Base-by-base conservation (phyloP, 73 alveolate species). In the Tetrahymena thermophila region DNA sequence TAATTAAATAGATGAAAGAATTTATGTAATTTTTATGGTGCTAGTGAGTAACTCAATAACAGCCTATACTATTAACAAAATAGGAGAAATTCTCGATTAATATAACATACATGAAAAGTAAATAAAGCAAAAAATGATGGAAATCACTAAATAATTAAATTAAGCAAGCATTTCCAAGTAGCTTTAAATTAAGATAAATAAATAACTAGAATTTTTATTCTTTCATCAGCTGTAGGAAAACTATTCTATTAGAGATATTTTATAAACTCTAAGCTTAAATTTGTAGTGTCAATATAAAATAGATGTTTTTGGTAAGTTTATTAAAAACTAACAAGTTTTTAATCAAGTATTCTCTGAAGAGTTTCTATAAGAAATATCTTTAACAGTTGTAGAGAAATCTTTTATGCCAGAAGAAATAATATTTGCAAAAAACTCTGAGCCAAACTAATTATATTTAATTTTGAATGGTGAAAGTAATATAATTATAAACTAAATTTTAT, bases 401-500 rank as follows among this genome's bases (percentile, higher is more conserved):
- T 95, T 95, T 85, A 94, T 95, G 55, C 97, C 97, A 14, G 97
- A 95, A 44, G 97, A 95, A 50, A 58, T 89, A 8, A 85, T 95
- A 17, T 95, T 89, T 50, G 16, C 71, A 31, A 89, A 95, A 95
- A 85, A 93, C 0, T 40, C 93, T 55, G 35, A 95, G 55, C 94
- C 94, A 19, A 95, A 89, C 55, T 23, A 43, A 15, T 43, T 95
- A 34, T 95, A 95, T 35, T 95, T 95, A 35, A 95, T 95, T 44
- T 25, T 95, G 15, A 95, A 95, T 55, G 97, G 97, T n/a, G 95
- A 95, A 56, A 95, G 89, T 71, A 71, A 56, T 56, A 10, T 71
- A 71, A 13, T 71, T 71, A n/a, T 10, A 71, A n/a, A 31, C 10
- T 40, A 40, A 2, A 40, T 7, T 40, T n/a, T n/a, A n/a, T n/a